Conservation (phyloP, 2,329 filamentous ascomycete genomes). For the Pseudocercospora vitis region DNA sequence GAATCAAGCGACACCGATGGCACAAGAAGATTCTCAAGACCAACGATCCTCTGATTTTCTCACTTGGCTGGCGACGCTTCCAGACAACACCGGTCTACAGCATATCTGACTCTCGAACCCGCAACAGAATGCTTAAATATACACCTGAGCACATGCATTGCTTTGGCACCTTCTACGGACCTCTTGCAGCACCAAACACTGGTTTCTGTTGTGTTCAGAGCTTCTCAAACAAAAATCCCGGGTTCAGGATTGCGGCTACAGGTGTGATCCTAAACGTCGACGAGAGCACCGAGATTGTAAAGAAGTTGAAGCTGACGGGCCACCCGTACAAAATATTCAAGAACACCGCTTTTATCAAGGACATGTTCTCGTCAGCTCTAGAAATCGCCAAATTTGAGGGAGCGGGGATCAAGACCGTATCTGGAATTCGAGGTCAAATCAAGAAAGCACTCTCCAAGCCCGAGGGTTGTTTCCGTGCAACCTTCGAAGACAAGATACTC, state of each 20-base stretch:
- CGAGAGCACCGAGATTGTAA: conserved; percentile 95
- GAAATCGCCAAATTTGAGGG: conserved; percentile 99
- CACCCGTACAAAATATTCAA: conserved; percentile 97
- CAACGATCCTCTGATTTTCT: conserved; percentile 96
- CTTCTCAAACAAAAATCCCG: conserved; percentile 78
- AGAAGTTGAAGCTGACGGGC: conserved; percentile 97
- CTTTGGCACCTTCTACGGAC: conserved; percentile 92
- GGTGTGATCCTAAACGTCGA: conserved; percentile 93
- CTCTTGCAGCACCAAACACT: conserved; percentile 91
- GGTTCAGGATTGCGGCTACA: conserved; percentile 91
- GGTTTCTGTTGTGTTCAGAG: conserved; percentile 93
- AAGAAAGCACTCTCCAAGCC: conserved; percentile 91
- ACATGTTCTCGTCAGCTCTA: conserved; percentile 92
- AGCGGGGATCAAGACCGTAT: conserved; percentile 92
- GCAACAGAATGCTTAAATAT: conserved; percentile 98
- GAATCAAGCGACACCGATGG: conserved; percentile 97
- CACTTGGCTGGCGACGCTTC: conserved; percentile 92
- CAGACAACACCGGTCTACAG: conserved; percentile 91
- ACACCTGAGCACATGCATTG: conserved; percentile 99
- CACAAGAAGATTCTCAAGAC: conserved; percentile 99
- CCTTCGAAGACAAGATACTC: conserved; percentile 97
- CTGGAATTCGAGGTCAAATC: conserved; percentile 92
- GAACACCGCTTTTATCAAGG: conserved; percentile 97
- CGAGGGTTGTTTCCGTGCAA: conserved; percentile 93
- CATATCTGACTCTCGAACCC: conserved; percentile 87